Percentiles rank a stretch among this genome's conserved stretches.
Evolutionary conservation across 225 moss, liverwort and hornwort species (phyloP).

Genomic region (Sphagnum contortum): DNA sequence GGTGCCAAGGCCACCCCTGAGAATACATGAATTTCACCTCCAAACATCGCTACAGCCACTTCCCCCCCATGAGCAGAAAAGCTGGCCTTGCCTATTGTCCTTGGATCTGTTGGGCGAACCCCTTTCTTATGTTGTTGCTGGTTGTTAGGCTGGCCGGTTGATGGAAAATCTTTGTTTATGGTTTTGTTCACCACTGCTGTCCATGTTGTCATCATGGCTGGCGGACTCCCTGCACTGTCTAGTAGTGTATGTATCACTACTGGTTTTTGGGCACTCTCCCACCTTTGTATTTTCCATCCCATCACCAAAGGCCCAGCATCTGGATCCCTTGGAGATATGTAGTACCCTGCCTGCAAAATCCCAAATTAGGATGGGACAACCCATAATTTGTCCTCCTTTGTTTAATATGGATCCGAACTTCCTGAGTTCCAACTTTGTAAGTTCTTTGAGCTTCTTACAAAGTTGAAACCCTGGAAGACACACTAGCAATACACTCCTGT

Average conservation of each 20-base stretch:
- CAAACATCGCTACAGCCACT: constrained; percentile 57
- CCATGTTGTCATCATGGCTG: constrained; percentile 68
- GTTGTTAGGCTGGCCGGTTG: constrained; percentile 1
- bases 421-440: too few species aligned
- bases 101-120: constrained; percentile 63
- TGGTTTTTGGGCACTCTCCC: constrained; percentile 76
- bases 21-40: constrained; percentile 80
- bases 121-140: constrained; percentile 6
- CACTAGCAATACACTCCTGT: too few species aligned
- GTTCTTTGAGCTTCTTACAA: too few species aligned
- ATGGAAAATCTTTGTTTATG: constrained; percentile 35
- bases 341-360: constrained; percentile 53
- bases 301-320: constrained; percentile 79
- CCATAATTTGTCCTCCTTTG: neutral
- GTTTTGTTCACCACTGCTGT: constrained; percentile 51
- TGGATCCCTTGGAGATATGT: constrained; percentile 75
- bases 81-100: constrained; percentile 49
- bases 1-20: constrained; percentile 53
- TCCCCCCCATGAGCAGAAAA: constrained; percentile 86
- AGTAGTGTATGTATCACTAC: constrained; percentile 82
- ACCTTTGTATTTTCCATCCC: constrained; percentile 87
- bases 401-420: too few species aligned
- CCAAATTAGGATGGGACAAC: too few species aligned
- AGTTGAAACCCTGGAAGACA: too few species aligned
- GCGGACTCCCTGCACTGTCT: constrained; percentile 47